phyloP scores from a whole-genome alignment of 495 filamentous ascomycete species.

The Pseudoneurospora amorphoporcata region DNA sequence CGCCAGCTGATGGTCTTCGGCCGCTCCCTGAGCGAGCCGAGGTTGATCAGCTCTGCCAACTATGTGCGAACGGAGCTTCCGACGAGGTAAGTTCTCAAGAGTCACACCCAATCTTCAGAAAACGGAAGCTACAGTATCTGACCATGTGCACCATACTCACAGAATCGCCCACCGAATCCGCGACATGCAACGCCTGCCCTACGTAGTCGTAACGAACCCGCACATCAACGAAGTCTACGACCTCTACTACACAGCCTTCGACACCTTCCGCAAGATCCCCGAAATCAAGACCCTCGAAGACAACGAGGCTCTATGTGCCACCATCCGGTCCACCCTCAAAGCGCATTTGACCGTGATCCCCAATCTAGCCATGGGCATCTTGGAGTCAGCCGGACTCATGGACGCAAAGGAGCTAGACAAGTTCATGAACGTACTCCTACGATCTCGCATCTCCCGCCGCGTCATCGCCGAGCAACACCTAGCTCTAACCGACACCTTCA shows the following conservation, averaged over 20 bases:
- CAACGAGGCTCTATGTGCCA: constrained; percentile 80
- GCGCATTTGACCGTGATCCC: constrained; percentile 93
- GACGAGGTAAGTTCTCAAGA: constrained; percentile 49
- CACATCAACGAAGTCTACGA: constrained; percentile 94
- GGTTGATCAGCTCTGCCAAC: constrained; percentile 88
- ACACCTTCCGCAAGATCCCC: constrained; percentile 69
- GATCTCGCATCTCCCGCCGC: constrained; percentile 85
- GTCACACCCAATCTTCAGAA: neutral
- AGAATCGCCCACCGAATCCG: constrained; percentile 88
- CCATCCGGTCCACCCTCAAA: constrained; percentile 65
- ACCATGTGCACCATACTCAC: neutral
- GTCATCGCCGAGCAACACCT: constrained; percentile 98
- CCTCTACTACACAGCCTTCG: constrained; percentile 92
- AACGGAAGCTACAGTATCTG: neutral
- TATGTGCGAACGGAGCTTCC: constrained; percentile 95
- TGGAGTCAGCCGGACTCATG: constrained; percentile 76
- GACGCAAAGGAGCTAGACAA: constrained; percentile 69
- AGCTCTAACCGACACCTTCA: constrained; percentile 91
- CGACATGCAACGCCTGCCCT: constrained; percentile 94
- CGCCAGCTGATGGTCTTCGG: constrained; percentile 90
- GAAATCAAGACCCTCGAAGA: constrained; percentile 81
- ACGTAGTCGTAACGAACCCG: constrained; percentile 90
- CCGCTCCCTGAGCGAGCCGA: constrained; percentile 77
- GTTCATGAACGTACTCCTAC: constrained; percentile 89
- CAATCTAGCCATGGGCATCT: constrained; percentile 82